A percentile compares a stretch with the other conserved stretches of the same genome.
These are phyloP conservation scores for Physcomitrium patens DNA, from an alignment of 225 moss, liverwort and hornwort genomes.

Conservation along the genomic window DNA sequence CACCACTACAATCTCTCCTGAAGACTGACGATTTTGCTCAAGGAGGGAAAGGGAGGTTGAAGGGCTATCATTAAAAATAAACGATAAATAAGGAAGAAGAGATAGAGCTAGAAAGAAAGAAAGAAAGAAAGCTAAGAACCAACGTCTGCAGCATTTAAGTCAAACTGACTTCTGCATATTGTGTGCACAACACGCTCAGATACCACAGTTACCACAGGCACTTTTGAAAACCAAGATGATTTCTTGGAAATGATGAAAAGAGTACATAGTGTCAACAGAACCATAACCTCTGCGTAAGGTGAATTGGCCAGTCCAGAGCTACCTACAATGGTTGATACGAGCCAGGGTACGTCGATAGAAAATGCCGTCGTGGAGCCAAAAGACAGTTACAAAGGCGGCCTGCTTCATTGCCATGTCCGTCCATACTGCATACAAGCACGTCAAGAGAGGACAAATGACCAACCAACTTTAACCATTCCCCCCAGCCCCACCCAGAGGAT, in stretches of 20 bases:
- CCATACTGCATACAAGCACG: constrained; percentile 62
- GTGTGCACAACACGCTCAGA: background rate
- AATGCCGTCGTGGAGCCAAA: constrained; percentile 37
- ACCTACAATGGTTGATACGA: constrained; percentile 42
- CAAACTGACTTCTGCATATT: background rate
- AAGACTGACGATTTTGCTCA: background rate
- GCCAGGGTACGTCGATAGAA: constrained; percentile 32
- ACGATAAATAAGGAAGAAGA: background rate
- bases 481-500: constrained; percentile 34
- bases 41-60: background rate
- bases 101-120: background rate
- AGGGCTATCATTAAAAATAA: no score
- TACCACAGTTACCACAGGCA: constrained; percentile 21
- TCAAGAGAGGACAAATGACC: constrained; percentile 43
- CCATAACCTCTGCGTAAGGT: constrained; percentile 46
- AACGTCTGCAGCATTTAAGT: background rate
- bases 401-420: constrained; percentile 44
- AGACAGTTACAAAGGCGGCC: constrained; percentile 23
- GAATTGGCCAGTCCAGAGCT: constrained; percentile 56
- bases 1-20: background rate
- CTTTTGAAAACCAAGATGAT: constrained; percentile 16
- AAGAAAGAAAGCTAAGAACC: background rate
- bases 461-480: constrained; percentile 41
- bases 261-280: constrained; percentile 40
- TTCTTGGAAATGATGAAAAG: constrained; percentile 34